Percentiles rank a stretch among this genome's conserved stretches.
These are phyloP conservation scores for Bolboschoenus planiculmis DNA, from an alignment of 176 grass and related monocot species.

Conservation along the genomic window DNA sequence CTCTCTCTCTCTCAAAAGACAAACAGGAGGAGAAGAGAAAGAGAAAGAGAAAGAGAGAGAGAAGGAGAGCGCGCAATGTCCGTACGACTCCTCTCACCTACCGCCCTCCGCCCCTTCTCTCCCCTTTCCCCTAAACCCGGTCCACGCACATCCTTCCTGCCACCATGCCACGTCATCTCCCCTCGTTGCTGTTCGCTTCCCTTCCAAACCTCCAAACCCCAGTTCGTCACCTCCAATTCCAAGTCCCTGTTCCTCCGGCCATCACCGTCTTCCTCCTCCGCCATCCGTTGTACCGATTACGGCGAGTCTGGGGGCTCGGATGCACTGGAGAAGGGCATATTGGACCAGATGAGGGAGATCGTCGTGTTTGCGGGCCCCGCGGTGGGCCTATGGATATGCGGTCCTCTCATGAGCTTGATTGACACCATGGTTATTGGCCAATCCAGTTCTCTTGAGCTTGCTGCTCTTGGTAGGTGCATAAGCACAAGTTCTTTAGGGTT, in stretches of 20 bases:
- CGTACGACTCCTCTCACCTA: conserved; percentile 13
- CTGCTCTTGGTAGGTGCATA: conserved; percentile 46
- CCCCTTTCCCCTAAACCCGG: not conserved
- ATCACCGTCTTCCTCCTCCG: not conserved
- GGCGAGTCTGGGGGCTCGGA: not conserved
- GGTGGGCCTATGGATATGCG: conserved; percentile 75
- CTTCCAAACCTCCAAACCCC: not conserved
- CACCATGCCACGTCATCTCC: conserved; percentile 11
- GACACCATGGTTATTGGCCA: conserved; percentile 97
- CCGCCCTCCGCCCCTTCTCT: not conserved
- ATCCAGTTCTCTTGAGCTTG: conserved; percentile 68
- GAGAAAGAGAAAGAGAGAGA: not conserved
- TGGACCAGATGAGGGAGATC: conserved; percentile 65
- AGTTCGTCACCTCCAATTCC: not conserved
- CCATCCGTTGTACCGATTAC: conserved; percentile 2
- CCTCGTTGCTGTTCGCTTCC: conserved; percentile 3
- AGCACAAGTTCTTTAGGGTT: not conserved
- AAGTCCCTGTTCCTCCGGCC: not conserved
- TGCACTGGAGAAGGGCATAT: conserved; percentile 31
- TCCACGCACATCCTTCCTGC: conserved; percentile 1
- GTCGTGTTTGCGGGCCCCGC: conserved; percentile 64
- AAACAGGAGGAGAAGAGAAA: not conserved
- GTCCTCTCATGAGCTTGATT: conserved; percentile 92
- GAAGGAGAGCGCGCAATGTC: not conserved
- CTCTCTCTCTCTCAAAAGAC: not conserved